phyloP scores from a whole-genome alignment of 805 yeast genomes.

The Ogataea nonfermentans region DNA sequence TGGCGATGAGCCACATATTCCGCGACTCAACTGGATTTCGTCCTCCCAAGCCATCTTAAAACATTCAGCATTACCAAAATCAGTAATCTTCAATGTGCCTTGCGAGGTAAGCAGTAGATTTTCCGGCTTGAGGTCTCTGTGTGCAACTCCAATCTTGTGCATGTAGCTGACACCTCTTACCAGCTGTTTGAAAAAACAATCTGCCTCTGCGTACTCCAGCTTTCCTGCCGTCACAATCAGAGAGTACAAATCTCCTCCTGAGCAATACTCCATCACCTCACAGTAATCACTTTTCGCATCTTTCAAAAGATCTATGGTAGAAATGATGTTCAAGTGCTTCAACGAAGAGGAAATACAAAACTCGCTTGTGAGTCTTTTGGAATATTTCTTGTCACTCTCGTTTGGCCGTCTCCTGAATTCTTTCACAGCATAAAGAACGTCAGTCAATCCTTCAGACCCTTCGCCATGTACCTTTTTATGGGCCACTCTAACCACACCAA shows the following conservation, averaged over 20 bases:
- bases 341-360: slow-evolving; percentile 79
- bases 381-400: slow-evolving; percentile 65
- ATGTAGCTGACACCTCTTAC: slow-evolving; percentile 81
- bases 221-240: slow-evolving; percentile 74
- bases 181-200: slow-evolving; percentile 85
- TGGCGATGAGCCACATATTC: slow-evolving; percentile 83
- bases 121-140: slow-evolving; percentile 88
- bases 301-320: slow-evolving; percentile 70
- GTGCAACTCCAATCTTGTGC: slow-evolving; percentile 90
- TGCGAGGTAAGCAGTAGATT: slow-evolving; percentile 69
- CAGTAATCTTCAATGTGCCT: slow-evolving; percentile 79
- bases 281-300: slow-evolving; percentile 83
- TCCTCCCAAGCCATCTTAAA: slow-evolving; percentile 83
- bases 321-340: slow-evolving; percentile 74
- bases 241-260: slow-evolving; percentile 79
- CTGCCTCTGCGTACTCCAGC: slow-evolving; percentile 79
- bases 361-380: slow-evolving; percentile 73
- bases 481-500: slow-evolving; percentile 87
- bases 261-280: slow-evolving; percentile 82
- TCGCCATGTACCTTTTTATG: slow-evolving; percentile 55
- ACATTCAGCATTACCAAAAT: slow-evolving; percentile 85
- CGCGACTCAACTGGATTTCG: slow-evolving; percentile 65
- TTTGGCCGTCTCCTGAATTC: slow-evolving; percentile 66
- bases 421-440: slow-evolving; percentile 80
- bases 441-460: slow-evolving; percentile 22